phyloP scores from a whole-genome alignment of 768 basidiomycete species.

The Ramaria rubella region DNA sequence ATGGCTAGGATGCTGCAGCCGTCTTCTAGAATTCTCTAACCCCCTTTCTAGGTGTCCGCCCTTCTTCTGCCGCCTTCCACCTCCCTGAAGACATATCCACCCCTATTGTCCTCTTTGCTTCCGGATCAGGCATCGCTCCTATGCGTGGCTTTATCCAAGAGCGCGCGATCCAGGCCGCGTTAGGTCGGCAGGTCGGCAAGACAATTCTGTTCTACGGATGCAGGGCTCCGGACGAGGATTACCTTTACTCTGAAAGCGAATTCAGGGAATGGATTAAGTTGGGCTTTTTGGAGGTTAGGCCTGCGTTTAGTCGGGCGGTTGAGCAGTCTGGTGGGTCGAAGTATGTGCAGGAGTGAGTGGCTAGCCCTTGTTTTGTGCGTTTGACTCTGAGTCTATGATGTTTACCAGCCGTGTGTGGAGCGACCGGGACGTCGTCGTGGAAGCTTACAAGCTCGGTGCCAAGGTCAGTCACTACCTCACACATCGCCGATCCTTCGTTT shows the following conservation, averaged over 20 bases:
- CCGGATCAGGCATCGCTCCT: slow-evolving; percentile 44
- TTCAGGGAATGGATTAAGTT: slow-evolving; percentile 36
- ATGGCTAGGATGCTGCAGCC: too few species aligned
- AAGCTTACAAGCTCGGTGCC: slow-evolving; percentile 28
- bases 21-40: too few species aligned
- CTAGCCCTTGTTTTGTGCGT: neutral
- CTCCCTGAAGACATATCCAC: slow-evolving; percentile 33
- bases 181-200: slow-evolving; percentile 35
- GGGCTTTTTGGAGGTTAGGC: slow-evolving; percentile 38
- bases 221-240: slow-evolving; percentile 35
- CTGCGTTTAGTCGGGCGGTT: slow-evolving; percentile 33
- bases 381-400: neutral
- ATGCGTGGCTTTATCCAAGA: slow-evolving; percentile 49
- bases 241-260: slow-evolving; percentile 37
- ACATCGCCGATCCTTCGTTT: neutral
- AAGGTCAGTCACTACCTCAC: slow-evolving; percentile 23
- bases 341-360: slow-evolving; percentile 34
- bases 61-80: slow-evolving; percentile 36
- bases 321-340: slow-evolving; percentile 28
- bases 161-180: slow-evolving; percentile 37
- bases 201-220: slow-evolving; percentile 45
- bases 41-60: slow-evolving; percentile 26
- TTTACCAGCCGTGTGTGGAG: slow-evolving; percentile 35
- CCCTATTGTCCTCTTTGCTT: slow-evolving; percentile 40
- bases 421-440: slow-evolving; percentile 31